Conservation (phyloP, 306 rosid species). For the Vigna reflexopilosa region DNA sequence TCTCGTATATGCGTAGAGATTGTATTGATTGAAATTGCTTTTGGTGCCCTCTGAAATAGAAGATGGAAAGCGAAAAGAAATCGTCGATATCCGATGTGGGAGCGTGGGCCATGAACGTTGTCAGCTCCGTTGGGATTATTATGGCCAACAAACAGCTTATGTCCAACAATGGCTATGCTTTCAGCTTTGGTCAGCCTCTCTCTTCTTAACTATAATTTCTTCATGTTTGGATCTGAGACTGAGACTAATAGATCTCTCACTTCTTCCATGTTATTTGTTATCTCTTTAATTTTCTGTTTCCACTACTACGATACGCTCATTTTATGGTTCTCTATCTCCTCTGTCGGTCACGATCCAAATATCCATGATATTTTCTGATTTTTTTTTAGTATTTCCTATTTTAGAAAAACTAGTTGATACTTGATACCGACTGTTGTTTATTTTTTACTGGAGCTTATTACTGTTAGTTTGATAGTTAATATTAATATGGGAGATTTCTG, state of each 20-base stretch:
- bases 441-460: not conserved
- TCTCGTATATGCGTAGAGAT: not conserved
- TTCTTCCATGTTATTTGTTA: slow-evolving; percentile 13
- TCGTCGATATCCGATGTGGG: slow-evolving; percentile 76
- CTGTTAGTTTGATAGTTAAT: not conserved
- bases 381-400: not conserved
- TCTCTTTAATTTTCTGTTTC: slow-evolving; percentile 16
- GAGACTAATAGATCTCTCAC: slow-evolving; percentile 35
- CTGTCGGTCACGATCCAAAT: slow-evolving; percentile 29
- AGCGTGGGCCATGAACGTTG: slow-evolving; percentile 91
- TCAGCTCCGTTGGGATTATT: slow-evolving; percentile 90
- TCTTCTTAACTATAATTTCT: not conserved
- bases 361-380: not conserved
- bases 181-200: slow-evolving; percentile 65
- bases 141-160: slow-evolving; percentile 95
- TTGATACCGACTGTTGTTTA: not conserved
- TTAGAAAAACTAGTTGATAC: not conserved
- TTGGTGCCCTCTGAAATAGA: slow-evolving; percentile 11
- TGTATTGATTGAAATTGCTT: slow-evolving; percentile 17
- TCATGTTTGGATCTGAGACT: slow-evolving; percentile 32
- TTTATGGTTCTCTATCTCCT: slow-evolving; percentile 23
- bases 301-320: not conserved
- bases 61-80: slow-evolving; percentile 81
- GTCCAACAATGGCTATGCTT: slow-evolving; percentile 79
- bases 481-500: not conserved